Percentiles rank a stretch among this genome's conserved stretches.
These are phyloP conservation scores for Fraxinus greggii DNA, from an alignment of 305 asterid genomes.

Conservation along the genomic window DNA sequence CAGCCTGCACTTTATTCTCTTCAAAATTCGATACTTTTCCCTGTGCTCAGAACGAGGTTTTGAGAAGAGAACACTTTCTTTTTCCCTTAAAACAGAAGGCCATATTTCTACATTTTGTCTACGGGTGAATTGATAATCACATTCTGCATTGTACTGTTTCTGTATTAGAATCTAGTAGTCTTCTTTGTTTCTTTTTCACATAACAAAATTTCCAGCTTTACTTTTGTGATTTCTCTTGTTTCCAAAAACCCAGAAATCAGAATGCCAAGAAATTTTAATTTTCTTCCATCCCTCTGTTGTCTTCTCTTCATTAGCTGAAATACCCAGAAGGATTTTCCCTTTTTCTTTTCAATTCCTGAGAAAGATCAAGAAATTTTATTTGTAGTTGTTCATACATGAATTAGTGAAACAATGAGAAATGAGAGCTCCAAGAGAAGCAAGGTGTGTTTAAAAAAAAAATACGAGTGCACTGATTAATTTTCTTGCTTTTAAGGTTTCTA, in stretches of 20 bases:
- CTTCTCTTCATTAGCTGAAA: constrained; percentile 30
- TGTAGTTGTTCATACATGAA: constrained; percentile 39
- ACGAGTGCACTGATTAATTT: constrained; percentile 33
- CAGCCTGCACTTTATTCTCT: constrained; percentile 69
- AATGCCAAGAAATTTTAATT: constrained; percentile 39
- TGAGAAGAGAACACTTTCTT: constrained; percentile 31
- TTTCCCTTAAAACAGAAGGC: constrained; percentile 21
- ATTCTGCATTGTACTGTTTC: constrained; percentile 53
- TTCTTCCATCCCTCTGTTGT: constrained; percentile 18
- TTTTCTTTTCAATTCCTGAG: constrained; percentile 9
- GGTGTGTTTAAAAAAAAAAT: constrained; percentile 35
- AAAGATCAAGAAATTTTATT: constrained; percentile 12
- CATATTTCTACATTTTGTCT: constrained; percentile 31
- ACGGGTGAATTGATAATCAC: constrained; percentile 19
- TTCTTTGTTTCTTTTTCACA: constrained; percentile 26
- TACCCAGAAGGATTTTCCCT: not conserved
- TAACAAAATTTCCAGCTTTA: not conserved
- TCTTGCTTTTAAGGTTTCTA: constrained; percentile 30
- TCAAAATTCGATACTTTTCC: constrained; percentile 75
- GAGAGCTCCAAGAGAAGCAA: constrained; percentile 78
- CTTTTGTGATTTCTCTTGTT: constrained; percentile 14
- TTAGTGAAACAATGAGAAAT: constrained; percentile 86
- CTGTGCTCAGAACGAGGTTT: constrained; percentile 61
- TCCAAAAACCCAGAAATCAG: constrained; percentile 9
- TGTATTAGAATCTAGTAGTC: constrained; percentile 36